Evolutionary conservation across 2,329 filamentous ascomycete genomes (phyloP).

Genomic region (Aspergillus felis): DNA sequence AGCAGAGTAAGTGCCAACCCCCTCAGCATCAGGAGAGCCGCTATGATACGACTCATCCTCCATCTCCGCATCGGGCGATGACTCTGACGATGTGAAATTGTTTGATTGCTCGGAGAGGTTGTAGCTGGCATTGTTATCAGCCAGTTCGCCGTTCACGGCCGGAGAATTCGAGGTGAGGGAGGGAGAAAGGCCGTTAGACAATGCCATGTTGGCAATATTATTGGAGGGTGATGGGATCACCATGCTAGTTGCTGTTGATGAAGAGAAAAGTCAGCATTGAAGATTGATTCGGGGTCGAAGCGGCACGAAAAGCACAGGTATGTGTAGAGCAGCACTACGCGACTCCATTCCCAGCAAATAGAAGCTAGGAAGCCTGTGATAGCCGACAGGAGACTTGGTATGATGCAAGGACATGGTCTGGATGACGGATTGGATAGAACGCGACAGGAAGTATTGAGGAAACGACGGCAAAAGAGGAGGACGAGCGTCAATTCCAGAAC

Average conservation of each 20-base stretch:
- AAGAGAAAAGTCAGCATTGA: conserved; percentile 41
- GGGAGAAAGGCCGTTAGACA: conserved; percentile 33
- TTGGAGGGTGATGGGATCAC: conserved; percentile 42
- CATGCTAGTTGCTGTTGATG: conserved; percentile 41
- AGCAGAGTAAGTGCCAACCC: conserved; percentile 68
- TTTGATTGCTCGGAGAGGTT: conserved; percentile 71
- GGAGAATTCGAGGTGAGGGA: conserved; percentile 22
- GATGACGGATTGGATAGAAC: conserved; percentile 38
- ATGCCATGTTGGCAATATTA: conserved; percentile 28
- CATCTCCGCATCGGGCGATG: conserved; percentile 39
- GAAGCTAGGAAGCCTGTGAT: conserved; percentile 21
- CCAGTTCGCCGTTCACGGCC: conserved; percentile 36
- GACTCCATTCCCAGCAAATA: conserved; percentile 26
- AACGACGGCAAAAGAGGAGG: conserved; percentile 17
- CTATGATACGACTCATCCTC: conserved; percentile 39
- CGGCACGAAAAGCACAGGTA: conserved; percentile 16
- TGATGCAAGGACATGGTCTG: conserved; percentile 35
- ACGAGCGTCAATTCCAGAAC: conserved; percentile 18
- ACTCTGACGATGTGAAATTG: conserved; percentile 49
- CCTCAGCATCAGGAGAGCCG: conserved; percentile 34
- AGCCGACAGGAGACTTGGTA: conserved; percentile 26
- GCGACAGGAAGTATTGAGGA: conserved; percentile 22
- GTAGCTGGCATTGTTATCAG: conserved; percentile 61
- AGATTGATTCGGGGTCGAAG: conserved; percentile 21
- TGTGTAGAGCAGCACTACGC: conserved; percentile 29